Percentiles rank a stretch among this genome's conserved stretches.
Conservation (phyloP, 73 alveolate species). For the Paramecium tetraurelia region DNA sequence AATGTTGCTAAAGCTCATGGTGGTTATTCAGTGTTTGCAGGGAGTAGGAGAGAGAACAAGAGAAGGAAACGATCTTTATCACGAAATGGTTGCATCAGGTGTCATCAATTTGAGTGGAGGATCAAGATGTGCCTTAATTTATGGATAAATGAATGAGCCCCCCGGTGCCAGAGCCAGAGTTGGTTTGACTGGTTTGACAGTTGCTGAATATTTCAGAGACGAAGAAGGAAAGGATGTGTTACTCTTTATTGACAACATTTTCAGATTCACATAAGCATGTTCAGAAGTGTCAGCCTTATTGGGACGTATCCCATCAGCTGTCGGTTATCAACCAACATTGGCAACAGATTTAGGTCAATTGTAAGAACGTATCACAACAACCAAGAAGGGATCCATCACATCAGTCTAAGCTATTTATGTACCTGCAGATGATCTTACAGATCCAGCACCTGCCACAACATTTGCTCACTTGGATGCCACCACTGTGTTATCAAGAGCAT, state of each 20-base stretch:
- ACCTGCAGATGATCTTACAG: constrained; percentile 98
- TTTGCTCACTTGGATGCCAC: constrained; percentile 99
- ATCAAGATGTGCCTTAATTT: constrained; percentile 94
- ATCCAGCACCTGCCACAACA: constrained; percentile 99
- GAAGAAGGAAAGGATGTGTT: constrained; percentile 98
- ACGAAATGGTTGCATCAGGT: constrained; percentile 90
- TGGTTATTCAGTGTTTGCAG: constrained; percentile 98
- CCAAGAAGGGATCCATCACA: constrained; percentile 97
- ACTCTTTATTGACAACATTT: constrained; percentile 95
- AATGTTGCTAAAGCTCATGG: constrained; percentile 95
- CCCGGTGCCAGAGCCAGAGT: constrained; percentile 99
- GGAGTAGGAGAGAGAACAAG: constrained; percentile 97
- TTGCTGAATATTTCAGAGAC: constrained; percentile 98
- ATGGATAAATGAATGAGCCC: constrained; percentile 99
- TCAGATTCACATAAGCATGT: constrained; percentile 98
- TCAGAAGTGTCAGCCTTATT: constrained; percentile 98
- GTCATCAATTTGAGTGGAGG: constrained; percentile 68
- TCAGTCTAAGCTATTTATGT: constrained; percentile 97
- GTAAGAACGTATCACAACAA: constrained; percentile 96
- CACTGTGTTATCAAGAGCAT: constrained; percentile 91
- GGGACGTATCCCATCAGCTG: constrained; percentile 98
- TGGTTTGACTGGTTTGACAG: constrained; percentile 95
- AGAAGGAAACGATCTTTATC: constrained; percentile 92
- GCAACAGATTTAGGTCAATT: constrained; percentile 97
- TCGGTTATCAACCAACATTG: constrained; percentile 97